Evolutionary conservation across 495 filamentous ascomycete species (phyloP).

Genomic region (Lichenothelia convexa): DNA sequence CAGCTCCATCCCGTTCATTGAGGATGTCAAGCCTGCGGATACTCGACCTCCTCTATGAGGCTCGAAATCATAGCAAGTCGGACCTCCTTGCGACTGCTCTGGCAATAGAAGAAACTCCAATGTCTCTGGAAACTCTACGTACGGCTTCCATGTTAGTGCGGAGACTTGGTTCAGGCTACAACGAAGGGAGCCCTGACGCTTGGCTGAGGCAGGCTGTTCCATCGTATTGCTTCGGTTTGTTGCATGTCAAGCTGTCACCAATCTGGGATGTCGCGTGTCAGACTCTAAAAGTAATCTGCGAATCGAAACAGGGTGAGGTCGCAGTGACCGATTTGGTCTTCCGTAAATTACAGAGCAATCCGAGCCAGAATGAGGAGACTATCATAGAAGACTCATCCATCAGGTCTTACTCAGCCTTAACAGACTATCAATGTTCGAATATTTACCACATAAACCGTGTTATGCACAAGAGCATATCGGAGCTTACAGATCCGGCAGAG

Average conservation of each 20-base stretch:
- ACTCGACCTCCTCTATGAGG: constrained; percentile 31
- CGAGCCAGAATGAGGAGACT: neutral
- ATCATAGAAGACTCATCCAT: neutral
- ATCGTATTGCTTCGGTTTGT: constrained; percentile 71
- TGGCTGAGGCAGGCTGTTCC: constrained; percentile 60
- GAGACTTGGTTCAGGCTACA: constrained; percentile 46
- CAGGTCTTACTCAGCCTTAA: constrained; percentile 12
- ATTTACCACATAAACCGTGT: constrained; percentile 35
- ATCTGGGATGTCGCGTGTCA: constrained; percentile 70
- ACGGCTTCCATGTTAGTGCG: constrained; percentile 69
- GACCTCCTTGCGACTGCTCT: constrained; percentile 34
- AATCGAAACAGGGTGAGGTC: constrained; percentile 51
- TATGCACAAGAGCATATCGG: constrained; percentile 22
- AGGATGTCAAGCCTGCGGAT: constrained; percentile 53
- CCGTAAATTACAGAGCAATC: constrained; percentile 47
- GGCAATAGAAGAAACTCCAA: constrained; percentile 57
- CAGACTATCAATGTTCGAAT: constrained; percentile 72
- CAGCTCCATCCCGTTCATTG: constrained; percentile 49
- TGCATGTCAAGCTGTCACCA: constrained; percentile 64
- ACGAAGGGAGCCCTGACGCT: constrained; percentile 30
- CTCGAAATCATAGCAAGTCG: constrained; percentile 11
- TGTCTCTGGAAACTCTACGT: constrained; percentile 56
- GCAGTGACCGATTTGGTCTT: constrained; percentile 56
- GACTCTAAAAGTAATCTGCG: constrained; percentile 55
- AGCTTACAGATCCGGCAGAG: constrained; percentile 23